phyloP scores from a whole-genome alignment of 1,284 basidiomycete species.

The Meira miltonrushii region DNA sequence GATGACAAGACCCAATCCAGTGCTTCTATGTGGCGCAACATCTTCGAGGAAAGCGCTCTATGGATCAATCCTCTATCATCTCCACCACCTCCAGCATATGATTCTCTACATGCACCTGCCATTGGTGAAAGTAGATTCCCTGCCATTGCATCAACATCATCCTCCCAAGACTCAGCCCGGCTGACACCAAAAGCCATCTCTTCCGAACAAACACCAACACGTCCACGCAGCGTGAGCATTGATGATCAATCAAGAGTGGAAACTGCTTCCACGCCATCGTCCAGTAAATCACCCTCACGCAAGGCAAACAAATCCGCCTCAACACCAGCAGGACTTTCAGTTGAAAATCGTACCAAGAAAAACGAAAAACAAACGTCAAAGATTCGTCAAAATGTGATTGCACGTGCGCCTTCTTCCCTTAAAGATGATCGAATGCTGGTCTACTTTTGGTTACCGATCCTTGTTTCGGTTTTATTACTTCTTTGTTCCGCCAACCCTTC shows the following conservation, averaged over 20 bases:
- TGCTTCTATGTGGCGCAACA: constrained; percentile 32
- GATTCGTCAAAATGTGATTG: background rate
- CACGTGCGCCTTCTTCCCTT: background rate
- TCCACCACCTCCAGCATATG: constrained; percentile 34
- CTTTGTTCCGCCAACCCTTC: constrained; percentile 34
- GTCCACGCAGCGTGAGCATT: constrained; percentile 4
- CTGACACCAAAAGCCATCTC: background rate
- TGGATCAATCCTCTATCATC: constrained; percentile 33
- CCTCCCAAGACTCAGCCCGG: background rate
- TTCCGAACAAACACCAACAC: constrained; percentile 4
- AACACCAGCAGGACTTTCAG: constrained; percentile 11
- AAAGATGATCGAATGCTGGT: constrained; percentile 86
- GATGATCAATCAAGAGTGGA: background rate
- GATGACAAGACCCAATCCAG: constrained; percentile 22
- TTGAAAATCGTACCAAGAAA: constrained; percentile 6
- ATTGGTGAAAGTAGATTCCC: constrained; percentile 8
- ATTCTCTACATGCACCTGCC: constrained; percentile 2
- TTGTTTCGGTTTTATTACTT: constrained; percentile 56
- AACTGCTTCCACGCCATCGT: background rate
- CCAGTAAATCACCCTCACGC: constrained; percentile 33
- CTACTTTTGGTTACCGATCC: constrained; percentile 87
- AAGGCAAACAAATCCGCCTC: constrained; percentile 13
- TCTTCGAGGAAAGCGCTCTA: constrained; percentile 38
- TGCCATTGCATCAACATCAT: constrained; percentile 9
- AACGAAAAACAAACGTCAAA: constrained; percentile 7